phyloP scores from a whole-genome alignment of 1,284 basidiomycete genomes.

The Amylostereum areolatum region DNA sequence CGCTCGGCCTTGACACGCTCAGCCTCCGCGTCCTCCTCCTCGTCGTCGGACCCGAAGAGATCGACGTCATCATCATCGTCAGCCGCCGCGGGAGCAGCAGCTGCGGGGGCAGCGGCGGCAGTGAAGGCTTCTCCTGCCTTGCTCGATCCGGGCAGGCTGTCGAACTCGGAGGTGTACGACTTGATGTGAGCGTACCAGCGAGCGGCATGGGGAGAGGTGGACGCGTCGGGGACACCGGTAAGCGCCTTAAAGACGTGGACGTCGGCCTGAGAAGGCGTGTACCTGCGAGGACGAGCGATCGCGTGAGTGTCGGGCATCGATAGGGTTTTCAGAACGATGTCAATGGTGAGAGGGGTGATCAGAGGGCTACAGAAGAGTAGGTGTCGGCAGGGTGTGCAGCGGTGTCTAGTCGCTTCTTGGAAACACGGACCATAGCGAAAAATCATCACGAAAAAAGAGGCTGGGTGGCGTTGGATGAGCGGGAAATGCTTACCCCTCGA shows the following conservation, averaged over 20 bases:
- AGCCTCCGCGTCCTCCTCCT: slow-evolving; percentile 89
- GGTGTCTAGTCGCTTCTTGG: slow-evolving; percentile 98
- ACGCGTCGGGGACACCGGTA: slow-evolving; percentile 56
- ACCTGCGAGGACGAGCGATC: slow-evolving; percentile 43
- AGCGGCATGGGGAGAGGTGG: slow-evolving; percentile 71
- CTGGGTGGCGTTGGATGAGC: slow-evolving; percentile 18
- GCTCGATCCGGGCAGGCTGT: slow-evolving; percentile 78
- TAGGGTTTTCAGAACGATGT: slow-evolving; percentile 11
- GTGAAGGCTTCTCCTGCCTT: slow-evolving; percentile 75
- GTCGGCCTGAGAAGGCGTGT: slow-evolving; percentile 95
- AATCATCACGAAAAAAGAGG: slow-evolving; percentile 59
- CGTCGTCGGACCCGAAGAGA: slow-evolving; percentile 85
- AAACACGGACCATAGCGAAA: slow-evolving; percentile 97
- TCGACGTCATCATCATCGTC: slow-evolving; percentile 94
- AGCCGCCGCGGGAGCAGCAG: slow-evolving; percentile 47
- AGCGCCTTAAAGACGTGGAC: slow-evolving; percentile 88
- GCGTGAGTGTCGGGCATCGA: slow-evolving; percentile 8
- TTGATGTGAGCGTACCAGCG: slow-evolving; percentile 96
- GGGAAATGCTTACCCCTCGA: slow-evolving; percentile 74
- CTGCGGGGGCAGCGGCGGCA: slow-evolving; percentile 36
- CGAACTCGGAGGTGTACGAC: slow-evolving; percentile 79
- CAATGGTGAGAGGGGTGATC: slow-evolving; percentile 35
- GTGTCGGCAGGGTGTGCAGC: slow-evolving; percentile 79
- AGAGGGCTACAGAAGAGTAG: slow-evolving; percentile 78
- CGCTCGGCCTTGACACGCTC: slow-evolving; percentile 95